These are phyloP conservation scores for Dryadomyces sulphureus DNA, from an alignment of 2,329 filamentous ascomycete genomes.

Conservation along the genomic window DNA sequence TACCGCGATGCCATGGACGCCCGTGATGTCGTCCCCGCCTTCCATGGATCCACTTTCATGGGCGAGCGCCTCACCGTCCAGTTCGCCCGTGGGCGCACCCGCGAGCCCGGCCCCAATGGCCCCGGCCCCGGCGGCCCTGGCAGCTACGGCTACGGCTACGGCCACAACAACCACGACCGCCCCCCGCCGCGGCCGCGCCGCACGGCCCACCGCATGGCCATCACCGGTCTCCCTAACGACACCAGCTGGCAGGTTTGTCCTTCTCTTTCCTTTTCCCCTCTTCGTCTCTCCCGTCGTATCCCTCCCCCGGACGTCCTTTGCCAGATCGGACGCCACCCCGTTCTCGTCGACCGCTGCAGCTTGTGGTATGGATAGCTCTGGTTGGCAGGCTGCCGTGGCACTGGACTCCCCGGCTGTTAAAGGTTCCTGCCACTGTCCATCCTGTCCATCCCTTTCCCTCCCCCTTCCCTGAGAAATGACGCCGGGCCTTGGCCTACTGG, in stretches of 20 bases:
- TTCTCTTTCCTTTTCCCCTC: not conserved
- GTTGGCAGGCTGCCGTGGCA: not conserved
- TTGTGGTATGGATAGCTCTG: no score
- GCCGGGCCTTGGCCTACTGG: not conserved
- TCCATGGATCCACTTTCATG: constrained; percentile 89
- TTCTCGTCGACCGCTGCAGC: not conserved
- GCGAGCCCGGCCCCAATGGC: constrained; percentile 18
- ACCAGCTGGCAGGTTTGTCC: constrained; percentile 99
- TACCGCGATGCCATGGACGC: constrained; percentile 98
- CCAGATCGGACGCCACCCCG: not conserved
- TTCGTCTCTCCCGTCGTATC: not conserved
- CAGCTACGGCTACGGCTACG: constrained; percentile 13
- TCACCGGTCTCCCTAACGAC: constrained; percentile 90
- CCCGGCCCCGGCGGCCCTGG: not conserved
- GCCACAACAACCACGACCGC: constrained; percentile 39
- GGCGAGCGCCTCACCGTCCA: constrained; percentile 95
- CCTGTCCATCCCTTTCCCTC: not conserved
- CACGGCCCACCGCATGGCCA: constrained; percentile 93
- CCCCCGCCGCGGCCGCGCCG: constrained; percentile 65
- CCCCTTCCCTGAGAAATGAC: not conserved
- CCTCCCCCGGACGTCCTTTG: not conserved
- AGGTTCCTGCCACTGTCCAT: not conserved
- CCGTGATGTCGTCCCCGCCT: constrained; percentile 82
- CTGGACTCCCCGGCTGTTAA: not conserved
- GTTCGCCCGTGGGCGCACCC: constrained; percentile 72